Base-by-base conservation (phyloP, 148 eudicot genomes). In the Amaranthus cruentus region DNA sequence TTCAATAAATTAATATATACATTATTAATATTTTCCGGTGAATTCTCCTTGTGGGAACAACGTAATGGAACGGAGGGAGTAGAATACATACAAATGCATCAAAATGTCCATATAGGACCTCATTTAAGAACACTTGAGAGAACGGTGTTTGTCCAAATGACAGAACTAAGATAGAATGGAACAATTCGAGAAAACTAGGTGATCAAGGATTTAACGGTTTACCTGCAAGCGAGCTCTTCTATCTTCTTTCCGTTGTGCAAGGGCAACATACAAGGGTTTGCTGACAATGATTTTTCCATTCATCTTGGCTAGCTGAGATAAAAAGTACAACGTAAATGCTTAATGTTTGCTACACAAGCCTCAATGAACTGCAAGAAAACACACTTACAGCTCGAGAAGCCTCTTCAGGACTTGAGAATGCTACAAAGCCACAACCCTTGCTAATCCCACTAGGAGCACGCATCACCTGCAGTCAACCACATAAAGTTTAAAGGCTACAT, bases 231-330 rank as follows among this genome's bases (percentile, higher is more conserved):
- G 87, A 43, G 96, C 96, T 68, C 89, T 85, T 73, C 96, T 84
- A 72, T 92, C 97, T 76, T 92, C 97, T 74, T 90, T 92, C 15
- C 96, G 81, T 74, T 92, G 96, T 38, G 95, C 95, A 80, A 88
- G 88, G 43, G 97, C 97, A 78, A 92, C 97, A 69, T 92, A 92
- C 58, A 92, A 82, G 14, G 97, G 97, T 76, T 92, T 92, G 88
- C 89, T 89, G 47, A 84, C 81, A 58, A 88, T 75, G 81, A 92
- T 88, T 81, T 89, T 89, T 2, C 97, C 95, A 69, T 92, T 92
- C 97, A 92, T 89, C 83, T 92, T 92, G 14, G 86, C 73, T 76
- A 89, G 95, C 95, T 92, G 85, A 2, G 62, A 47, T 4, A 1
- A 14, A 57, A 64, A 28, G 49, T 28, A 28, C 38, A 57, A n/a